Base-by-base conservation (phyloP, 768 basidiomycete genomes). In the Leccinellum luteum region DNA sequence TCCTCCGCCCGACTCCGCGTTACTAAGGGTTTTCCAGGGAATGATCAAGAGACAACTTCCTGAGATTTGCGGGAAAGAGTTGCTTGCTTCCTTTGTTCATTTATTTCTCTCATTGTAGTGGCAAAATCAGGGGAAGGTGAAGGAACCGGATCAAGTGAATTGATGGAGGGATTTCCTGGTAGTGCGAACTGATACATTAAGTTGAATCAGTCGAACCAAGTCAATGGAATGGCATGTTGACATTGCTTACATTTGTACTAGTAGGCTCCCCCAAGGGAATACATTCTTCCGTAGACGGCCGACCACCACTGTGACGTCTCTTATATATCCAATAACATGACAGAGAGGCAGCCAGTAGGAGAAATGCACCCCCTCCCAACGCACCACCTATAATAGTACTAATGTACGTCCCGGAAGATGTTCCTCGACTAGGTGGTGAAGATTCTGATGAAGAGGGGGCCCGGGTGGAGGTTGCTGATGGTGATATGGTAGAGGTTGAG, bases 311-410 rank as follows among this genome's bases (percentile, higher is more conserved):
- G n/a, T 25, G 21, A 4, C 41, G 48, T 44, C 45, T 51, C 25
- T 47, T 58, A 9, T 27, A 17, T 48, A 25, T 48, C 47, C 47
- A 25, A 28, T 48, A 48, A 27, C 47, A 48, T 27, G 17, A 48
- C 25, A 48, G 13, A 25, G 25, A 28, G 47, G 25, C 3, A 28
- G 25, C 25, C 47, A 48, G 8, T 8, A 47, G 21, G 25, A 48
- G 25, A 15, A 27, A 15, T n/a, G 15, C 17, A 27, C 25, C 25
- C 25, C 25, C 63, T 2, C 52, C 63, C 1, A 64, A 34, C 1
- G 27, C 17, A 15, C 56, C 61, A 23, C 64, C 61, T 1, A 55
- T 30, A 13, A 62, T 62, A 17, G 43, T 53, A 0, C 56, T 49
- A 8, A 34, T 27, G 41, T 48, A 44, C 49, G n/a, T 8, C 35